Percentiles rank a stretch among this genome's conserved stretches.
Conservation (phyloP, 169 alveolate species). For the Eimeria acervulina region DNA sequence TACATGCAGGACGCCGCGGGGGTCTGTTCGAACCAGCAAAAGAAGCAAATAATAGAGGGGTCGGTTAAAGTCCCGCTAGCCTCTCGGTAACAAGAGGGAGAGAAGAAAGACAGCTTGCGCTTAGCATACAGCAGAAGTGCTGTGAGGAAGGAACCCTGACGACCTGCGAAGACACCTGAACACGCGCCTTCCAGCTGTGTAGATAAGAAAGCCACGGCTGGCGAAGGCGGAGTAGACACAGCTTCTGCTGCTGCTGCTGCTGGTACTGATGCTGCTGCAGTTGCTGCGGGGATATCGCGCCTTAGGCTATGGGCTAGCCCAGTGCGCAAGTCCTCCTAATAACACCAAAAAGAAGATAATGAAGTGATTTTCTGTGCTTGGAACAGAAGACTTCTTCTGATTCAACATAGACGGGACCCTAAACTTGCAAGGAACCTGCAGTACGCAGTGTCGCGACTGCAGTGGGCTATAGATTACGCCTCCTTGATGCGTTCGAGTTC, state of each 20-base stretch:
- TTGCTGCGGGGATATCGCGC: constrained; percentile 34
- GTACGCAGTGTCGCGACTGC: constrained; percentile 25
- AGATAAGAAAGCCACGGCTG: not conserved
- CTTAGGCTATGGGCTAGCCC: not conserved
- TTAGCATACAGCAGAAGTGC: not conserved
- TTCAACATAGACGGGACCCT: not conserved
- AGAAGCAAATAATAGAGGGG: not conserved
- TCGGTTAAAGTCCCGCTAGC: not conserved
- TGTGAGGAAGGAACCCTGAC: not conserved
- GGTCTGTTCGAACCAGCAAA: not conserved
- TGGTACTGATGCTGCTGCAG: constrained; percentile 34
- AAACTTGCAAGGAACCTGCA: constrained; percentile 23
- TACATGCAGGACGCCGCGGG: not conserved
- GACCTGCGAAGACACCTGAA: not conserved
- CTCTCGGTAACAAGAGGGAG: not conserved
- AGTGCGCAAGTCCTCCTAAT: constrained; percentile 5
- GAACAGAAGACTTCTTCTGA: not conserved
- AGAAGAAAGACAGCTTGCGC: not conserved
- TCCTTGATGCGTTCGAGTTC: not conserved
- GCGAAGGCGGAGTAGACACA: not conserved
- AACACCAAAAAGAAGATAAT: not conserved
- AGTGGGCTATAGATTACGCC: not conserved
- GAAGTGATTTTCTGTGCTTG: not conserved
- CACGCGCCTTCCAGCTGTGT: not conserved
- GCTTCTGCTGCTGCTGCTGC: constrained; percentile 47